Conservation (phyloP, 2,329 filamentous ascomycete genomes). For the Trichothecium sympodiale region DNA sequence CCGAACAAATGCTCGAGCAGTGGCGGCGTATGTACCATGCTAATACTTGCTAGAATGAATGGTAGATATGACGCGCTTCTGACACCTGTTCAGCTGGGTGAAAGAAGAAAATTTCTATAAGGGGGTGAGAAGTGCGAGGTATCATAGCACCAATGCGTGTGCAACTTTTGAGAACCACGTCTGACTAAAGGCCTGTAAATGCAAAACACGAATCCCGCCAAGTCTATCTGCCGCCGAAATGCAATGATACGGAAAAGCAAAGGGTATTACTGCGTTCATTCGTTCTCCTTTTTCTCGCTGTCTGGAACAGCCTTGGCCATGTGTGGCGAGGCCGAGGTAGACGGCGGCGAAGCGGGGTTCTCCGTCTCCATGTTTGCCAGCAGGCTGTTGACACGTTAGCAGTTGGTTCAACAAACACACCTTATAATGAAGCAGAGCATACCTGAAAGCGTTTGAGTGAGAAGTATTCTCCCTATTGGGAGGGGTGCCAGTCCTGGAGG, state of each 20-base stretch:
- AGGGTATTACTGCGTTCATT: constrained; percentile 19
- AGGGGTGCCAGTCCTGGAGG: constrained; percentile 82
- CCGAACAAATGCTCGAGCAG: too few relatives aligned
- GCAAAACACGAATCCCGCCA: constrained; percentile 31
- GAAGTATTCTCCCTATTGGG: constrained; percentile 48
- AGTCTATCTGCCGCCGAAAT: constrained; percentile 39
- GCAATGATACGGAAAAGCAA: constrained; percentile 27
- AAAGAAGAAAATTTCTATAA: neutral
- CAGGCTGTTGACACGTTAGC: constrained; percentile 26
- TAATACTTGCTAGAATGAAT: too few relatives aligned
- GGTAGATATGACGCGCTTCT: too few relatives aligned
- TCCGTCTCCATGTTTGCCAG: constrained; percentile 52
- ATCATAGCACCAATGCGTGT: constrained; percentile 35
- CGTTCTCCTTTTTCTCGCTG: constrained; percentile 42
- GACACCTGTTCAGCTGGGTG: too few relatives aligned
- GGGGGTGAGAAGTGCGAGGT: constrained; percentile 20
- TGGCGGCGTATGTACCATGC: too few relatives aligned
- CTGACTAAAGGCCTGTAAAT: constrained; percentile 33
- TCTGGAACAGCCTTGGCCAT: constrained; percentile 51
- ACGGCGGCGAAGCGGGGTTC: constrained; percentile 59
- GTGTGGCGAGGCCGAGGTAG: constrained; percentile 54
- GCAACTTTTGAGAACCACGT: constrained; percentile 24
- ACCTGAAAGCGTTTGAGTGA: constrained; percentile 91
- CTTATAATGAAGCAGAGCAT: constrained; percentile 26
- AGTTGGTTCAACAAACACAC: constrained; percentile 1